phyloP scores from a whole-genome alignment of 225 moss, liverwort and hornwort species.

The Sphagnum contortum region DNA sequence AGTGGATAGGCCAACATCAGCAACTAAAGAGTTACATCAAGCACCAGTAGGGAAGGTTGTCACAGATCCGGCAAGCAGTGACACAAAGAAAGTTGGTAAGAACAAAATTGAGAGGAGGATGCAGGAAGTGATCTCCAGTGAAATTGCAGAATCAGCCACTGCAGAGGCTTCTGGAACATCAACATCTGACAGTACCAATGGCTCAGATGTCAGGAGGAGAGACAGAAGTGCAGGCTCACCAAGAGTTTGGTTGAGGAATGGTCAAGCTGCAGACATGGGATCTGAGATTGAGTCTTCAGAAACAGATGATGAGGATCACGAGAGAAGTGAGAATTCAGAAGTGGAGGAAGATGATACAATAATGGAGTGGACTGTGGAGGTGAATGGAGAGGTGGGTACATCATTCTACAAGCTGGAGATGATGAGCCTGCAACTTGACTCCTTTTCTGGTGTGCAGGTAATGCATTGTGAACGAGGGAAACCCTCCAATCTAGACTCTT shows the following conservation, averaged over 20 bases:
- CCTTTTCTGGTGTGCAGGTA: slow-evolving; percentile 53
- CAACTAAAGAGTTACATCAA: slow-evolving; percentile 4
- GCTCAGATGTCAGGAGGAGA: slow-evolving; percentile 24
- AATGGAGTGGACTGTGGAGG: slow-evolving; percentile 44
- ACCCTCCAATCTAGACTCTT: too few relatives aligned
- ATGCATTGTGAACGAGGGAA: not conserved
- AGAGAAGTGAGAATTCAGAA: slow-evolving; percentile 34
- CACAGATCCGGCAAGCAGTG: too few relatives aligned
- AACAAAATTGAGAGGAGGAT: too few relatives aligned
- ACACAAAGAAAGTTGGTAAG: too few relatives aligned
- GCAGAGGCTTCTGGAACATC: slow-evolving; percentile 4
- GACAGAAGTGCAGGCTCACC: slow-evolving; percentile 16
- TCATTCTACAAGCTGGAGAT: slow-evolving; percentile 64
- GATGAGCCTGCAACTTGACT: slow-evolving; percentile 58
- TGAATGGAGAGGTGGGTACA: slow-evolving; percentile 37
- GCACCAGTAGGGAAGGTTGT: slow-evolving; percentile 22
- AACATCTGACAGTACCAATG: slow-evolving; percentile 13
- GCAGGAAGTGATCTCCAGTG: too few relatives aligned
- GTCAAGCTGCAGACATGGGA: slow-evolving; percentile 19
- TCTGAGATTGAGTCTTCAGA: slow-evolving; percentile 19
- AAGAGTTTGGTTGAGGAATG: slow-evolving; percentile 17
- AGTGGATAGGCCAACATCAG: slow-evolving; percentile 32
- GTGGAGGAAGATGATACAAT: slow-evolving; percentile 32
- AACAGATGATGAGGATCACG: slow-evolving; percentile 28
- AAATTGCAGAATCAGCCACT: too few relatives aligned